Conservation (phyloP, 768 basidiomycete genomes). For the Xerocomellus dryophilus region DNA sequence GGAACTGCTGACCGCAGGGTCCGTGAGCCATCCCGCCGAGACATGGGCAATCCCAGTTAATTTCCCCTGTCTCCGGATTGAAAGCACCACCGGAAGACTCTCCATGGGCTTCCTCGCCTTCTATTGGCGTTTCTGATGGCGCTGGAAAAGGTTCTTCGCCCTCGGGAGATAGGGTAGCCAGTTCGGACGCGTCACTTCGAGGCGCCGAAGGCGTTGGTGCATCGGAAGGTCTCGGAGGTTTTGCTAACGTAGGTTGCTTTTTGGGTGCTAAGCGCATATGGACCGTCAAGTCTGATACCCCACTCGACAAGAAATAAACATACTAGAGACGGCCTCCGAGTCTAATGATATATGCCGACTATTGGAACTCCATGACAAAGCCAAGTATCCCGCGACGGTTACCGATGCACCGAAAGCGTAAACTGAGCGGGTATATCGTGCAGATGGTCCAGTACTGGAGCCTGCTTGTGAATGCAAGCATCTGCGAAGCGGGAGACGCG, state of each 20-base stretch:
- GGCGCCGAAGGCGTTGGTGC: slow-evolving; percentile 14
- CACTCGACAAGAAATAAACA: slow-evolving; percentile 3
- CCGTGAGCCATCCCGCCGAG: slow-evolving; percentile 99
- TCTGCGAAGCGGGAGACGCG: slow-evolving; percentile 52
- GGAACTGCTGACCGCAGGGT: slow-evolving; percentile 90
- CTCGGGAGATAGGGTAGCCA: neutral
- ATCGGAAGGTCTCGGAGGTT: slow-evolving; percentile 16
- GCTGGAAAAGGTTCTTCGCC: slow-evolving; percentile 7
- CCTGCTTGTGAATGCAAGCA: slow-evolving; percentile 46
- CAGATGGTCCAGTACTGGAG: slow-evolving; percentile 18
- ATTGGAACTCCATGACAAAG: slow-evolving; percentile 46
- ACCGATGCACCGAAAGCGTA: slow-evolving; percentile 45
- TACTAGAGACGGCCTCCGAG: slow-evolving; percentile 33
- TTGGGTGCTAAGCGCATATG: slow-evolving; percentile 15
- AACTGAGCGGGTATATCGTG: slow-evolving; percentile 28
- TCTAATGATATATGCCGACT: slow-evolving; percentile 48
- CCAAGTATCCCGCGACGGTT: slow-evolving; percentile 44
- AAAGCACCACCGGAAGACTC: slow-evolving; percentile 56
- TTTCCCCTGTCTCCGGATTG: slow-evolving; percentile 96
- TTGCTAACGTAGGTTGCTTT: slow-evolving; percentile 9
- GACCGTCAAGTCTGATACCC: neutral
- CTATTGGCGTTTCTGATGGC: slow-evolving; percentile 7
- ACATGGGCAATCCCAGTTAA: slow-evolving; percentile 99
- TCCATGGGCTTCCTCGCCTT: slow-evolving; percentile 27
- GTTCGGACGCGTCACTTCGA: slow-evolving; percentile 20